Evolutionary conservation across 2,329 filamentous ascomycete genomes (phyloP).

Genomic region (Pyrenophora teres): DNA sequence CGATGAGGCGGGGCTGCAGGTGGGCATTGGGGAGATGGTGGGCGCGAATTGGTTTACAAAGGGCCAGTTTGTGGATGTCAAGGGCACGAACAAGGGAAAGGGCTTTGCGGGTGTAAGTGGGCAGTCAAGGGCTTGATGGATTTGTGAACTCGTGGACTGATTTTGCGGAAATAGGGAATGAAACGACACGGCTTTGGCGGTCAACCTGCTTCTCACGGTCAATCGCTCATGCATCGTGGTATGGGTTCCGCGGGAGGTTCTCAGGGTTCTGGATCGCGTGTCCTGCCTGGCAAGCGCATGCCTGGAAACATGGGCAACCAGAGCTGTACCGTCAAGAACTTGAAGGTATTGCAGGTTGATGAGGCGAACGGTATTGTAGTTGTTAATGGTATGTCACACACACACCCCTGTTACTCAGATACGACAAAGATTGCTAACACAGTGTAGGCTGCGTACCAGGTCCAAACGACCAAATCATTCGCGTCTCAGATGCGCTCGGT

Average conservation of each 20-base stretch:
- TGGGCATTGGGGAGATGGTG: conserved; percentile 75
- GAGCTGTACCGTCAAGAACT: conserved; percentile 85
- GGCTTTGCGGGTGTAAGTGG: conserved; percentile 78
- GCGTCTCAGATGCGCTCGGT: conserved; percentile 88
- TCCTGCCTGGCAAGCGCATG: conserved; percentile 97
- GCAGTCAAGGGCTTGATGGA: background rate
- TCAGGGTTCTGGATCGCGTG: conserved; percentile 90
- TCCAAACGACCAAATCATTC: conserved; percentile 83
- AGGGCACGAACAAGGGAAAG: conserved; percentile 79
- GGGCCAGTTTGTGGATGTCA: conserved; percentile 88
- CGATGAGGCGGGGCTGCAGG: conserved; percentile 69
- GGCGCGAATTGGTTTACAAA: conserved; percentile 88
- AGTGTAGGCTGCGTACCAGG: conserved; percentile 72
- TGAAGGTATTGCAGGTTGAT: conserved; percentile 87
- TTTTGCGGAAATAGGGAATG: conserved; percentile 67
- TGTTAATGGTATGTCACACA: conserved; percentile 68
- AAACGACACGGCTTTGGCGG: conserved; percentile 90
- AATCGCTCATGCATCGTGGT: conserved; percentile 89
- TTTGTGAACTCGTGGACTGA: conserved; percentile 6
- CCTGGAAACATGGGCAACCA: conserved; percentile 92
- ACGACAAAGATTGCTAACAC: background rate
- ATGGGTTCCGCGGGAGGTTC: conserved; percentile 88
- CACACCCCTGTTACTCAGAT: background rate
- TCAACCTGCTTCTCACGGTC: conserved; percentile 91
- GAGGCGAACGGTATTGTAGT: conserved; percentile 84